phyloP scores from a whole-genome alignment of 768 basidiomycete genomes.

The Mycena crocata region DNA sequence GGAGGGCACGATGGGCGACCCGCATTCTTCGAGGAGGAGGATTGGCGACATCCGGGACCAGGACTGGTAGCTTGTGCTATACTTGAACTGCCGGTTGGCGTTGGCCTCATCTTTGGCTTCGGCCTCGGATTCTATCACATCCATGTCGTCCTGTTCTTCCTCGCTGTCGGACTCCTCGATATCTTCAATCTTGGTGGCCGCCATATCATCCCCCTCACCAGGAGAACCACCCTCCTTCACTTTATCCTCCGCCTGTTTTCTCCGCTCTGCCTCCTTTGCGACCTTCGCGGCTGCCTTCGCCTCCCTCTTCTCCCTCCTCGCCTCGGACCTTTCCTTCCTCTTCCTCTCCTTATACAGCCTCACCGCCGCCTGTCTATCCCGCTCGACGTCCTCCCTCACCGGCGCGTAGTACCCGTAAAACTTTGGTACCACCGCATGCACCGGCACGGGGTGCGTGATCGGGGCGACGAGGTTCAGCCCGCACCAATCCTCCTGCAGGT shows the following conservation, averaged over 20 bases:
- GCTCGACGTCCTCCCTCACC: conserved; percentile 26
- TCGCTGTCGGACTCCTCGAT: background rate
- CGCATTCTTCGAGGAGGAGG: conserved; percentile 29
- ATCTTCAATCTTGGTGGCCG: background rate
- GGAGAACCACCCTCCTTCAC: background rate
- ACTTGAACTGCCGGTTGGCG: background rate
- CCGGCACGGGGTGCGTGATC: conserved; percentile 26
- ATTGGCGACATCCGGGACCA: conserved; percentile 21
- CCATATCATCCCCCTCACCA: background rate
- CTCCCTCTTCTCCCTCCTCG: background rate
- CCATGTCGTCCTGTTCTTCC: background rate
- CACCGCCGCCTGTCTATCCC: conserved; percentile 14
- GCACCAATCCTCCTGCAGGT: conserved; percentile 22
- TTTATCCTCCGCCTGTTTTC: background rate
- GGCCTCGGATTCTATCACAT: too few relatives aligned
- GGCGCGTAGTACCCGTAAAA: conserved; percentile 31
- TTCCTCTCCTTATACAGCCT: background rate
- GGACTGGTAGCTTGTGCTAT: background rate
- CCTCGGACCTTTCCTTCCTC: background rate
- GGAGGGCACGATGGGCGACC: conserved; percentile 3
- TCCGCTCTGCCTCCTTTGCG: background rate
- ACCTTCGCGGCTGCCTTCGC: background rate
- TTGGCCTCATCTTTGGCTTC: background rate
- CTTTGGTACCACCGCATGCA: conserved; percentile 24
- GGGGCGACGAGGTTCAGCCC: conserved; percentile 27